phyloP scores from a whole-genome alignment of 441 rosid genomes.

The Biscutella auriculata region DNA sequence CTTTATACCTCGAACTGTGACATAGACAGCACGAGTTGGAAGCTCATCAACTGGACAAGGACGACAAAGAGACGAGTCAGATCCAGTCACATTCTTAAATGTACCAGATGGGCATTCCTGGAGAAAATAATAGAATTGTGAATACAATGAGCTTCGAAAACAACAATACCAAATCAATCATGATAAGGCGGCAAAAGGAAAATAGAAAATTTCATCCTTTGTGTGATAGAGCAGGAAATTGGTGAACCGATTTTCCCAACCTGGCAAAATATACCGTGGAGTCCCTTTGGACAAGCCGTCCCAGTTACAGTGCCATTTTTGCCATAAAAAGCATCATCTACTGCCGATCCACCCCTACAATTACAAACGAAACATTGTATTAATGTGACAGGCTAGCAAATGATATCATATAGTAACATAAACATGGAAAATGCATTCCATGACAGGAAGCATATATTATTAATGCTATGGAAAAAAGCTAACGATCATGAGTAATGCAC shows the following conservation, averaged over 20 bases:
- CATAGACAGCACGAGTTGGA: constrained; percentile 75
- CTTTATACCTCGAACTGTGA: constrained; percentile 69
- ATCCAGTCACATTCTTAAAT: constrained; percentile 79
- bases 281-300: constrained; percentile 88
- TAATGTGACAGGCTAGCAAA: constrained; percentile 7
- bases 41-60: constrained; percentile 68
- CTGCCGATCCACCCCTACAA: constrained; percentile 72
- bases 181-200: constrained; percentile 3
- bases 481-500: not conserved
- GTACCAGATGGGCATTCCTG: constrained; percentile 98
- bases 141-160: constrained; percentile 1
- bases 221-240: constrained; percentile 5
- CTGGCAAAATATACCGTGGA: constrained; percentile 84
- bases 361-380: not conserved
- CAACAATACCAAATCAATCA: not conserved
- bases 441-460: not conserved
- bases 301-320: constrained; percentile 83
- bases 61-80: constrained; percentile 69
- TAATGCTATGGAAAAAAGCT: not conserved
- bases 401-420: not conserved
- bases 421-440: not conserved
- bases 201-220: not conserved
- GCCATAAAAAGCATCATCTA: constrained; percentile 44
- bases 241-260: constrained; percentile 22
- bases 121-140: constrained; percentile 16